Conservation (phyloP, 176 grass and related monocot species). For the Aegilops tauschii region DNA sequence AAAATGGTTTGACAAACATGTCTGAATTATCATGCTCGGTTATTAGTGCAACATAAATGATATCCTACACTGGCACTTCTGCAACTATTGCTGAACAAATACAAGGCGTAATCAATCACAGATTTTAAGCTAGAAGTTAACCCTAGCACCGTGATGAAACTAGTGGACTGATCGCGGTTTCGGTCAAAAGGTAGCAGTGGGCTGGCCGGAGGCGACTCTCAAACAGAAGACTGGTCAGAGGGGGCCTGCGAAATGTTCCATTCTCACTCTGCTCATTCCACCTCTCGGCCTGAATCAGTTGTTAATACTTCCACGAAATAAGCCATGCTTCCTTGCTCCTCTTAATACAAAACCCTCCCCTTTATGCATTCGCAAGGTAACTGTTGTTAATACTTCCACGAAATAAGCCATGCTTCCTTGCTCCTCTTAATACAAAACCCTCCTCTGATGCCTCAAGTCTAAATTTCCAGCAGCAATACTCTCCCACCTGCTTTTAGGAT, state of each 20-base stretch:
- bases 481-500: not conserved
- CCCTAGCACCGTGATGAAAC: not conserved
- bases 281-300: slow-evolving; percentile 39
- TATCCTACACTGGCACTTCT: not conserved
- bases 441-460: not conserved
- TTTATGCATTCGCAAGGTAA: not conserved
- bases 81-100: not conserved
- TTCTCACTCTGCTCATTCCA: slow-evolving; percentile 74
- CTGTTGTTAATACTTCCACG: not conserved
- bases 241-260: slow-evolving; percentile 64
- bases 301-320: not conserved
- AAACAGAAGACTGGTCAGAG: slow-evolving; percentile 43
- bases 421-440: not conserved
- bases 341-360: not conserved
- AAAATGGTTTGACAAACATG: not conserved
- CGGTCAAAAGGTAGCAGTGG: not conserved
- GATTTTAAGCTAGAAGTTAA: not conserved
- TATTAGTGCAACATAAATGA: not conserved
- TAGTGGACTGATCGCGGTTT: not conserved
- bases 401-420: not conserved
- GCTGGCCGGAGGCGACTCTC: not conserved
- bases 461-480: not conserved
- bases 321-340: not conserved
- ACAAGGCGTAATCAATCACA: not conserved
- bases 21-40: slow-evolving; percentile 8